phyloP scores from a whole-genome alignment of 2,329 filamentous ascomycete genomes.

The Neopestalotiopsis clavispora region DNA sequence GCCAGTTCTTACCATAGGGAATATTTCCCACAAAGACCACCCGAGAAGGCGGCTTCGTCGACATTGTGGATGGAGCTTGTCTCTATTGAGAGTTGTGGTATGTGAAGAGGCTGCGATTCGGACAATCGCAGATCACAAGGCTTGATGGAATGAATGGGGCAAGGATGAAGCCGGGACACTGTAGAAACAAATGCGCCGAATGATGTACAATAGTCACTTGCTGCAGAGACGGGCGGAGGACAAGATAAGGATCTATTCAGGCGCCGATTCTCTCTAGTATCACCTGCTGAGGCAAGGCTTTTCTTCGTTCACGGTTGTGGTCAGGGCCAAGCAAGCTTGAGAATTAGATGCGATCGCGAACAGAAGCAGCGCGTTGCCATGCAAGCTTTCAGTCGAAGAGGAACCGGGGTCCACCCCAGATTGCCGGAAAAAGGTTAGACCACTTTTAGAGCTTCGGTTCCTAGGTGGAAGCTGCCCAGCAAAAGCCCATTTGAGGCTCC shows the following conservation, averaged over 20 bases:
- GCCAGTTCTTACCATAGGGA: slow-evolving; percentile 68
- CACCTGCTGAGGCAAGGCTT: neutral
- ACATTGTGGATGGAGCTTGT: slow-evolving; percentile 56
- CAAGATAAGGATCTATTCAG: neutral
- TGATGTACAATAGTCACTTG: neutral
- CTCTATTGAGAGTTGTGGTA: too few species aligned
- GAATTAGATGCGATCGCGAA: neutral
- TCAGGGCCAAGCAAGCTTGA: neutral
- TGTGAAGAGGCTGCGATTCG: neutral
- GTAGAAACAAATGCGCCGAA: neutral
- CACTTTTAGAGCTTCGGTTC: slow-evolving; percentile 4
- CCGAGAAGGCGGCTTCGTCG: slow-evolving; percentile 74
- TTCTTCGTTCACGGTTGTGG: neutral
- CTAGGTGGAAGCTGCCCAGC: neutral
- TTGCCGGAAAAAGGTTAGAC: slow-evolving; percentile 19
- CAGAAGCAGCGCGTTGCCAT: neutral
- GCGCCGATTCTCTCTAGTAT: neutral
- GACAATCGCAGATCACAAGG: neutral
- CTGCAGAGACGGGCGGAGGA: neutral
- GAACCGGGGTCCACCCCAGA: neutral
- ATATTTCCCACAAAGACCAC: slow-evolving; percentile 88
- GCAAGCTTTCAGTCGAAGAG: neutral
- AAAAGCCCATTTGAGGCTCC: neutral
- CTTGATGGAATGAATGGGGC: neutral
- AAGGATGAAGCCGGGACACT: slow-evolving; percentile 4